Base-by-base conservation (phyloP, 164 flowering plant genomes). In the Taxillus chinensis region DNA sequence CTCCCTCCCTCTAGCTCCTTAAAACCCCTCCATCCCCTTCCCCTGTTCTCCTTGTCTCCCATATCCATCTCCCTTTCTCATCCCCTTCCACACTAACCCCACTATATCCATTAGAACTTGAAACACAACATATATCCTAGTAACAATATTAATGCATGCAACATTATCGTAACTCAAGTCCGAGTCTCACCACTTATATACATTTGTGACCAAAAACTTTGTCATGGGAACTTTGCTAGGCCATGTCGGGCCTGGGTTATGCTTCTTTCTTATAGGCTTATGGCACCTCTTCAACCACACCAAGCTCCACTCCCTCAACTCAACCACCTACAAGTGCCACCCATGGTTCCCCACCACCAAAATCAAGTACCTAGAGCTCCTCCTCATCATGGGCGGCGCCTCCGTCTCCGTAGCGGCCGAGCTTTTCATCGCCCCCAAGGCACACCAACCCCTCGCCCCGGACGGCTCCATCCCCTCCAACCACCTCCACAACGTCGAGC, bases 401-500 rank as follows among this genome's bases (percentile, higher is more conserved):
- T 40, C 60, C 8, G 41, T 60, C 52, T 83, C 84, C 59, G 73
- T 83, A 39, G 63, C 84, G 68, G 79, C 80, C 83, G 92, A 86
- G 69, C 85, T 86, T 62, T 79, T 83, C 63, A 71, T 83, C 43
- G 79, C 85, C 38, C 89, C 86, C 1, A 53, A 43, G 5, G 59
- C 62, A 0, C 88, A 83, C 83, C 85, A 79, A 6, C 92, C 88
- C 1, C 57, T 86, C 7, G 89, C 82, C 73, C 12, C 66, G 0
- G 92, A 86, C 54, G 79, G 83, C 12, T 80, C 84, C 74, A 86
- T 86, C 48, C 89, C 92, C 2, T 73, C 85, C 12, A 72, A 82
- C 78, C 89, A 82, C 56, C 86, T 86, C 63, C 86, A 73, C 65
- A 83, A 82, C 74, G 77, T 86, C 45, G 92, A 86, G 48, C 92